Conservation (phyloP, 2,329 filamentous ascomycete genomes). For the Verticillium zaregamsianum region DNA sequence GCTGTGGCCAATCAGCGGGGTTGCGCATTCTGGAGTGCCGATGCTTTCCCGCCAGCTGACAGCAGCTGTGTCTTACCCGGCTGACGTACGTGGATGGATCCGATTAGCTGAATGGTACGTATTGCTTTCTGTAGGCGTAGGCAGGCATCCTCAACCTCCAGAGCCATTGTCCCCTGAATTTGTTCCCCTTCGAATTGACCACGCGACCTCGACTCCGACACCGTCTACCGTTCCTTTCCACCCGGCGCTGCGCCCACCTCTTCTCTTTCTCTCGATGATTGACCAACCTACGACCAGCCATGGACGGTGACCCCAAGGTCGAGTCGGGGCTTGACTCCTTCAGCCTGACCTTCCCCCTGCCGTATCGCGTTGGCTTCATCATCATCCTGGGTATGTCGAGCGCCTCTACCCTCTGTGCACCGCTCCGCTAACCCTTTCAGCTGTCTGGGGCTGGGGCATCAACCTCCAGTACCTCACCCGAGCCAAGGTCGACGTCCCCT, state of each 20-base stretch:
- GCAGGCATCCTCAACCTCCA: neutral
- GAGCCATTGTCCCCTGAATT: neutral
- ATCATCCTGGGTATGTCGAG: conserved; percentile 68
- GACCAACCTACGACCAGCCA: conserved; percentile 27
- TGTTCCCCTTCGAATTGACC: neutral
- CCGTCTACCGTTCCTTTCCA: neutral
- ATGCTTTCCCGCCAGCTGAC: neutral
- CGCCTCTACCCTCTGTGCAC: neutral
- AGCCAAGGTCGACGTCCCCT: conserved; percentile 80
- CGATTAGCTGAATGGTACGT: neutral
- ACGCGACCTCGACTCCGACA: neutral
- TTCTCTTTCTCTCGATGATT: conserved; percentile 9
- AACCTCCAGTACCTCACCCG: conserved; percentile 84
- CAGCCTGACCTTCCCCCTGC: conserved; percentile 80
- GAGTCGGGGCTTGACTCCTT: conserved; percentile 76
- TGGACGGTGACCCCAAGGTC: conserved; percentile 72
- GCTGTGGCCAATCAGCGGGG: neutral
- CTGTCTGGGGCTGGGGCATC: conserved; percentile 90
- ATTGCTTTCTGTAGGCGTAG: neutral
- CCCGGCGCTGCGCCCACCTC: conserved; percentile 4
- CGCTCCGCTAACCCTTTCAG: conserved; percentile 37
- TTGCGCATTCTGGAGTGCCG: neutral
- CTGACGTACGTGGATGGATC: neutral
- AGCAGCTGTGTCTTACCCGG: neutral
- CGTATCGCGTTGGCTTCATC: conserved; percentile 83